These are phyloP conservation scores for Blastosporella zonata DNA, from an alignment of 1,284 basidiomycete species.

Conservation along the genomic window DNA sequence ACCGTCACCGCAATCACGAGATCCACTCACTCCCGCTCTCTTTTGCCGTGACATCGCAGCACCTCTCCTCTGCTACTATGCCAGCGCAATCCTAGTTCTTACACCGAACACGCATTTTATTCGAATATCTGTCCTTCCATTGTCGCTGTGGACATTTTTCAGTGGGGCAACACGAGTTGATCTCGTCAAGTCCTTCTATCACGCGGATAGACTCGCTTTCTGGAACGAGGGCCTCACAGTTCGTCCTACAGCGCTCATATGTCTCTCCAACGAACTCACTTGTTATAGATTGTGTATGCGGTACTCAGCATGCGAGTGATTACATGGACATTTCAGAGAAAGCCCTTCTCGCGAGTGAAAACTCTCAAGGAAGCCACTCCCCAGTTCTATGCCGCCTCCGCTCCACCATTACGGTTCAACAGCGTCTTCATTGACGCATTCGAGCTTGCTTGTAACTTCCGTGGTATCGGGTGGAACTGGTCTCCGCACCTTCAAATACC, in stretches of 20 bases:
- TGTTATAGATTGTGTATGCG: constrained; percentile 31
- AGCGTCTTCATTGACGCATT: constrained; percentile 37
- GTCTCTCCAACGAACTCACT: neutral
- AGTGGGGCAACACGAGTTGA: constrained; percentile 41
- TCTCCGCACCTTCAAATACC: constrained; percentile 41
- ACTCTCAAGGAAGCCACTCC: constrained; percentile 11
- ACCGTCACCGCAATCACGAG: constrained; percentile 27
- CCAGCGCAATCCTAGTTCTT: constrained; percentile 44
- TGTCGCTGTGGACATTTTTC: constrained; percentile 39
- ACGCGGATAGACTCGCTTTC: constrained; percentile 32
- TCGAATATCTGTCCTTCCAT: constrained; percentile 43
- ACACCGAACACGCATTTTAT: constrained; percentile 38
- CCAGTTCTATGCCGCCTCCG: constrained; percentile 9
- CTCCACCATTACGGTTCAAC: neutral
- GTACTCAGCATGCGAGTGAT: constrained; percentile 32
- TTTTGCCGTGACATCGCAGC: constrained; percentile 35
- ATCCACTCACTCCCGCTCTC: constrained; percentile 28
- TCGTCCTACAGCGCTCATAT: constrained; percentile 17
- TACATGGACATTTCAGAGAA: constrained; percentile 33
- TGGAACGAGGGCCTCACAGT: constrained; percentile 38
- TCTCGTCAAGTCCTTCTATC: constrained; percentile 29
- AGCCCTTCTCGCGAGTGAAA: constrained; percentile 28
- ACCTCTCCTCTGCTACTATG: constrained; percentile 41
- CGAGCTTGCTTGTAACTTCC: constrained; percentile 44
- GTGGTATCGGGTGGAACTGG: constrained; percentile 58